phyloP scores from a whole-genome alignment of 2,329 filamentous ascomycete genomes.

The Arthrinium phaeospermum region DNA sequence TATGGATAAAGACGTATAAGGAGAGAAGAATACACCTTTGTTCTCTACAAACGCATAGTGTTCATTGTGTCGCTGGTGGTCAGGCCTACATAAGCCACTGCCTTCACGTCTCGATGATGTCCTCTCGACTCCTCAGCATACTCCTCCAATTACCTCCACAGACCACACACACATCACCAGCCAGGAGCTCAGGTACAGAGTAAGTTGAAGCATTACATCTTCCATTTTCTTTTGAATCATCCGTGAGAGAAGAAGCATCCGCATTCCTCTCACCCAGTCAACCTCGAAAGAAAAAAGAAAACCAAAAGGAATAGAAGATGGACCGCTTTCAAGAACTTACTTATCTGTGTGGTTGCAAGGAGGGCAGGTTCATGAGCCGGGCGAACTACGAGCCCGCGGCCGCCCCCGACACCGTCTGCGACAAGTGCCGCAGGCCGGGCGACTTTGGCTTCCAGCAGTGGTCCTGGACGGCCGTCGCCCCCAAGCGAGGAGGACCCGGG shows the following conservation, averaged over 20 bases:
- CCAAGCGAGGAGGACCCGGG: not conserved
- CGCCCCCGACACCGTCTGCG: not conserved
- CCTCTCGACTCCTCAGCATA: not conserved
- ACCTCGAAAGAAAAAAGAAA: not conserved
- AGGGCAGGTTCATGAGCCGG: not conserved
- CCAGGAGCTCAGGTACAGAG: conserved; percentile 12
- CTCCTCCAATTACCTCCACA: not conserved
- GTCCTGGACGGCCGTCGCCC: not conserved
- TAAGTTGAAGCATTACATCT: not conserved
- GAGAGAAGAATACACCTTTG: not conserved
- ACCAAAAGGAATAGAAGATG: not conserved
- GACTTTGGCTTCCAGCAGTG: not conserved
- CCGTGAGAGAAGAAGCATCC: not conserved
- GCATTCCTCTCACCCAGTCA: not conserved
- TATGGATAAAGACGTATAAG: not conserved
- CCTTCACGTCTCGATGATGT: not conserved
- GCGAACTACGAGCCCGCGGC: not conserved
- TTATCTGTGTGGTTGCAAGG: conserved; percentile 5
- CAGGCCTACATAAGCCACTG: not conserved
- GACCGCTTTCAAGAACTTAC: not conserved
- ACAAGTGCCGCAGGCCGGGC: not conserved
- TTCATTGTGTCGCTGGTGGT: not conserved
- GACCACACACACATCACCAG: not conserved
- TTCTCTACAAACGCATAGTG: not conserved
- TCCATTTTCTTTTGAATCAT: not conserved